A percentile compares a stretch with the other conserved stretches of the same genome.
Conservation (phyloP, 192 early-diverging fungal genomes). For the Entomortierella lignicola region DNA sequence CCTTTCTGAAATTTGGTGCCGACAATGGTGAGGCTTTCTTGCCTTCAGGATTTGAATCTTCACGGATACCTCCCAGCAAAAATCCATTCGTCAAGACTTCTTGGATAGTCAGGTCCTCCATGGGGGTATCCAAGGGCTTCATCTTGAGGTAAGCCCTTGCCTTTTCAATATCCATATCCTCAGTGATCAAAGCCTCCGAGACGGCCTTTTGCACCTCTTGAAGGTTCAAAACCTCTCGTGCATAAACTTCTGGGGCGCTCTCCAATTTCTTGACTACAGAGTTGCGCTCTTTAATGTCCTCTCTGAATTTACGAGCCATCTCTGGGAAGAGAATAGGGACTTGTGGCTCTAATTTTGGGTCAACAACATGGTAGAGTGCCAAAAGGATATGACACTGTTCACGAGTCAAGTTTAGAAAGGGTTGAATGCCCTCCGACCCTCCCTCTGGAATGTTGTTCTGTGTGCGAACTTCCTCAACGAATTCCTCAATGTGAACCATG, state of each 20-base stretch:
- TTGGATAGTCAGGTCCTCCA: conserved; percentile 53
- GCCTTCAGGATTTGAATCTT: not conserved
- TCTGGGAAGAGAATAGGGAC: conserved; percentile 60
- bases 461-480: not conserved
- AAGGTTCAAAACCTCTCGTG: conserved; percentile 56
- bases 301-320: conserved; percentile 57
- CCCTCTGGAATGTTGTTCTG: not conserved
- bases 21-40: conserved; percentile 1
- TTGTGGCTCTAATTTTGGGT: conserved; percentile 59
- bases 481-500: conserved; percentile 5
- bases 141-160: conserved; percentile 53
- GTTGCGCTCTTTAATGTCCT: conserved; percentile 61
- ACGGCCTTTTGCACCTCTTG: conserved; percentile 62
- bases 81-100: conserved; percentile 51
- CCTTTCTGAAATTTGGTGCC: conserved; percentile 35
- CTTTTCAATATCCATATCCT: conserved; percentile 60
- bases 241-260: conserved; percentile 49
- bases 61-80: conserved; percentile 37
- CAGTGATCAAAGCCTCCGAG: conserved; percentile 40
- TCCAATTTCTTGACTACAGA: conserved; percentile 60
- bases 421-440: not conserved
- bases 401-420: conserved; percentile 60
- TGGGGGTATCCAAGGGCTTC: conserved; percentile 20
- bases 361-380: conserved; percentile 61
- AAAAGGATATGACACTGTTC: conserved; percentile 61